Evolutionary conservation across 2,329 filamentous ascomycete genomes (phyloP).

Genomic region (Beauveria sp.): DNA sequence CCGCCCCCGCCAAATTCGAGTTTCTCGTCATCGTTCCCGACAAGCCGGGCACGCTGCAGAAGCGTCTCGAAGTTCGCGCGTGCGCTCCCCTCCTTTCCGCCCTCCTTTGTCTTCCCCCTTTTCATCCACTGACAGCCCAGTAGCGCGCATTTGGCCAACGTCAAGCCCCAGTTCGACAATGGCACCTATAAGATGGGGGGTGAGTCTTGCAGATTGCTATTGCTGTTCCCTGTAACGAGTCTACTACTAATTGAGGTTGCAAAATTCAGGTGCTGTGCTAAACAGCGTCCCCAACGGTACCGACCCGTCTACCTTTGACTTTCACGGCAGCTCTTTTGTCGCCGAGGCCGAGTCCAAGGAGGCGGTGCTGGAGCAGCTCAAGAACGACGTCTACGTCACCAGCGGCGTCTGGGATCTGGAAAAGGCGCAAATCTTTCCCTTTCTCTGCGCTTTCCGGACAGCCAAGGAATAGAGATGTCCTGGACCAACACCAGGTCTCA

Average conservation of each 20-base stretch:
- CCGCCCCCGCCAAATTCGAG: conserved; percentile 40
- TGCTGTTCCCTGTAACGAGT: neutral
- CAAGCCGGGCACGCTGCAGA: conserved; percentile 50
- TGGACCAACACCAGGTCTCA: neutral
- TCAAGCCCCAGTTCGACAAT: conserved; percentile 44
- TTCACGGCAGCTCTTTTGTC: conserved; percentile 68
- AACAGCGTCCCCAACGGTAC: conserved; percentile 58
- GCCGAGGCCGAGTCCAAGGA: conserved; percentile 59
- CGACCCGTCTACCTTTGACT: conserved; percentile 50
- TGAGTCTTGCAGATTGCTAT: conserved; percentile 21
- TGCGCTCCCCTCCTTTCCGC: conserved; percentile 20
- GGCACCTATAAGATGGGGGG: conserved; percentile 60
- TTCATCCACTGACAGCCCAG: neutral
- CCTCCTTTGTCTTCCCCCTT: conserved; percentile 4
- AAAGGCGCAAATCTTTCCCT: conserved; percentile 50
- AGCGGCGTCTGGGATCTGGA: conserved; percentile 75
- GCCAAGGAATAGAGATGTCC: conserved; percentile 15
- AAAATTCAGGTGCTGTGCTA: conserved; percentile 55
- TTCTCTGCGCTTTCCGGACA: conserved; percentile 35
- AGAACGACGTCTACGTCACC: conserved; percentile 64
- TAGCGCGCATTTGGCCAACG: conserved; percentile 45
- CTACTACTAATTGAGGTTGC: neutral
- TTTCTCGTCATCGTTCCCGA: conserved; percentile 66
- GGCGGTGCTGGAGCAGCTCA: conserved; percentile 59
- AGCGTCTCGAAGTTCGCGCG: conserved; percentile 54